Percentiles rank a stretch among this genome's conserved stretches.
phyloP scores from a whole-genome alignment of 1,284 basidiomycete genomes.

The Pascua guehoae region DNA sequence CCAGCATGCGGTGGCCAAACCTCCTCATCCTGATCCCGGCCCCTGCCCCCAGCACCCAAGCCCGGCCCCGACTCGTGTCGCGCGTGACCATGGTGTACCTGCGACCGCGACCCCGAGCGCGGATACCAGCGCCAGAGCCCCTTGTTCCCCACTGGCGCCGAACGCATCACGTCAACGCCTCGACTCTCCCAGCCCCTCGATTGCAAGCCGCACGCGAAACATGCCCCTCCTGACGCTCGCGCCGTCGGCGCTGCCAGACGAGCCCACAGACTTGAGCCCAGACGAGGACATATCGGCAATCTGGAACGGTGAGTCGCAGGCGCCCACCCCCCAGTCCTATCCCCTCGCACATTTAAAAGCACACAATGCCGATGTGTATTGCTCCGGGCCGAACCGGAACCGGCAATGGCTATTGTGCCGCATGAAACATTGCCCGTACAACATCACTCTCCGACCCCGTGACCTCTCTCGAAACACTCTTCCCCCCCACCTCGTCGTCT shows the following conservation, averaged over 20 bases:
- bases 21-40: too few species aligned
- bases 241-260: conserved; percentile 5
- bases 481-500: background rate
- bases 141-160: too few species aligned
- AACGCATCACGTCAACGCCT: too few species aligned
- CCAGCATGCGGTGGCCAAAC: too few species aligned
- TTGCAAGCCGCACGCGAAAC: conserved; percentile 8
- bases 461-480: background rate
- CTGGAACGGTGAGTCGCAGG: conserved; percentile 16
- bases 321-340: background rate
- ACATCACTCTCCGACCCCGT: background rate
- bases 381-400: too few species aligned
- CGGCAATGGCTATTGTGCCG: background rate
- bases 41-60: too few species aligned
- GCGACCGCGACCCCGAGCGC: too few species aligned
- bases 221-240: conserved; percentile 10
- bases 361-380: background rate
- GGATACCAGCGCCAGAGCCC: too few species aligned
- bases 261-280: background rate
- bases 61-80: too few species aligned
- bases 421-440: background rate
- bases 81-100: too few species aligned
- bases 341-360: background rate
- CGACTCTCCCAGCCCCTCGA: too few species aligned
- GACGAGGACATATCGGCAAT: conserved; percentile 18